Base-by-base conservation (phyloP, 306 rosid species). In the Ormosia emarginata region DNA sequence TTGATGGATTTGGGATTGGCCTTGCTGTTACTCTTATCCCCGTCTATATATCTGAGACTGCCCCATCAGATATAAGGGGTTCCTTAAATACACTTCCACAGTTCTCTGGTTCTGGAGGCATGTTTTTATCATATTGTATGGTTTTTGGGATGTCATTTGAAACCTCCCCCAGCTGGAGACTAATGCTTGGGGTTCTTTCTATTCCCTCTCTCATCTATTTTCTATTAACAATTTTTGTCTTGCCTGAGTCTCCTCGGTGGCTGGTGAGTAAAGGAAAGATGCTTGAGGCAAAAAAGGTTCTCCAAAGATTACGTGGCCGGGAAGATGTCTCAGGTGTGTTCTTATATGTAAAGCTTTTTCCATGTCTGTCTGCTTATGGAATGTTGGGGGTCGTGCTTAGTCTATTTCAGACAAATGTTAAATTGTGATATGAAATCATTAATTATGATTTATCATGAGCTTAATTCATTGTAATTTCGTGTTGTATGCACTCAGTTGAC, bases 231-330 rank as follows among this genome's bases (percentile, higher is more conserved):
- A 58, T 93, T 4, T 89, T 93, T 86, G 89, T 78, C 95, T 91
- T 93, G 91, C 95, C 97, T 0, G 95, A 91, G 85, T 93, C 97
- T 87, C 97, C 97, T 62, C 88, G 95, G 52, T 93, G 97, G 97
- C 87, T 93, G 32, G 97, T 91, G 64, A 93, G 97, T 64, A 93
- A 91, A 85, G 97, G 97, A 14, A 93, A 15, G 90, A 93, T 93
- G 97, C 53, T 85, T 1, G 90, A 93, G 84, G 97, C 97, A 0
- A 90, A 87, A 59, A 93, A 75, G 88, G 95, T 93, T 77, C 95
- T 93, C 71, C 92, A 86, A 80, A 77, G 82, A 64, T 81, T 93
- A 39, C 97, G 97, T 5, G 97, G 97, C 59, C 61, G 80, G 69
- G 98, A 94, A 77, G 98, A 94, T 39, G 98, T 94, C 57, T 92